Evolutionary conservation across 208 protist species (phyloP).

Genomic region (Leishmania amazonensis): DNA sequence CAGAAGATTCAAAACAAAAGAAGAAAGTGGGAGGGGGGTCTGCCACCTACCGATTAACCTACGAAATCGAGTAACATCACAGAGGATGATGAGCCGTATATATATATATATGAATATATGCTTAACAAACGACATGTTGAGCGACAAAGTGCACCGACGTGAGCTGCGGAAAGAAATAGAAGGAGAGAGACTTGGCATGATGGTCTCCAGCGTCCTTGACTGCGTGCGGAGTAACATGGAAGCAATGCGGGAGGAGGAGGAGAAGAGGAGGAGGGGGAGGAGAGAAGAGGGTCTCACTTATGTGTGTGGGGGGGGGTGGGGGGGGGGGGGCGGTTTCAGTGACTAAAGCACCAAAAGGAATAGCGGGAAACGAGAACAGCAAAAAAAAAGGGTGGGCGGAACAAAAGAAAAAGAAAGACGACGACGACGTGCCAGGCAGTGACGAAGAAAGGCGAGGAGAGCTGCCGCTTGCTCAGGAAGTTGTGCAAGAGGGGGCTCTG

Average conservation of each 20-base stretch:
- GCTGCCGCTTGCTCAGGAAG: too few species aligned
- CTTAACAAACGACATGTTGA: too few species aligned
- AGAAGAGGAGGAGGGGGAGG: too few species aligned
- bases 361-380: background rate
- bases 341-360: background rate
- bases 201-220: background rate
- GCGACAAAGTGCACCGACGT: too few species aligned
- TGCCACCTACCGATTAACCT: too few species aligned
- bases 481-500: background rate
- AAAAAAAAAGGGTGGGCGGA: background rate
- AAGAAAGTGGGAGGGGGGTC: too few species aligned
- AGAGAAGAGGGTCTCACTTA: too few species aligned
- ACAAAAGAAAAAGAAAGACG: background rate
- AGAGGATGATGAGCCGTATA: background rate
- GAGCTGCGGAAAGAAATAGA: background rate
- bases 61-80: background rate
- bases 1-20: too few species aligned
- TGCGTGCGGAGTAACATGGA: background rate
- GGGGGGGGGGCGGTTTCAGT: too few species aligned
- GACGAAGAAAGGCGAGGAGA: background rate
- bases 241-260: too few species aligned
- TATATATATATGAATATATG: background rate
- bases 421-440: background rate
- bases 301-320: too few species aligned
- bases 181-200: background rate